Base-by-base conservation (phyloP, 2,329 filamentous ascomycete genomes). In the Harringtonia aguacate region DNA sequence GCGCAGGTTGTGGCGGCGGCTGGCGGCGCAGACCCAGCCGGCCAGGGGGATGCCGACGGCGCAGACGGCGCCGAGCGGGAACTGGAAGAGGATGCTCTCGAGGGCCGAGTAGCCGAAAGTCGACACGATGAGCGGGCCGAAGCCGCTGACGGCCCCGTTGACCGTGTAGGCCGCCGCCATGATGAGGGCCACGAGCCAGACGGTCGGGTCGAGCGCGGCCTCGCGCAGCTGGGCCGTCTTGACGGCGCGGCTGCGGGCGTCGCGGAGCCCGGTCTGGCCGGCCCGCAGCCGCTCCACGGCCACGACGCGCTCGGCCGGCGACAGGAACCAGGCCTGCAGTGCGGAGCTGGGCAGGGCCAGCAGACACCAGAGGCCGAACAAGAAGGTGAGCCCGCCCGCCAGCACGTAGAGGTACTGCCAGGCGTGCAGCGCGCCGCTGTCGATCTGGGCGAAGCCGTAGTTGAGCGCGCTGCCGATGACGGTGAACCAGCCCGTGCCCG, bases 321-420 rank as follows among this genome's bases (percentile, higher is more conserved):
- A 76, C 33, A 86, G 61, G 54, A 86, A 86, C 80, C 80, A 84
- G 0, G 83, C 83, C 0, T 70, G 69, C 0, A 77, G 73, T 0
- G 82, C 79, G 1, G 77, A 81, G 49, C 77, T 77, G 0, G 84
- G 82, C 20, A 45, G 21, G 42, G 84, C 64, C 8, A 68, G 65
- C 52, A 84, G 83, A 59, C 81, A 86, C 54, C 71, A 69, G 0
- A 79, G 44, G 0, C 80, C 81, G 51, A 82, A 84, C 0, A 81
- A 38, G 31, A 83, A 73, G 0, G 81, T 84, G 40, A 84, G 53
- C 0, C 65, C 66, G 0, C 80, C 80, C 1, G 79, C 78, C 17
- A 84, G 62, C 14, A 85, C 64, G 56, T 84, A 85, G 46, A 85
- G 80, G 52, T 82, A 84, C 61, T 84, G 80, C 81, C 81, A 87